Conservation (phyloP, 176 grass and related monocot genomes). For the Canna indica region DNA sequence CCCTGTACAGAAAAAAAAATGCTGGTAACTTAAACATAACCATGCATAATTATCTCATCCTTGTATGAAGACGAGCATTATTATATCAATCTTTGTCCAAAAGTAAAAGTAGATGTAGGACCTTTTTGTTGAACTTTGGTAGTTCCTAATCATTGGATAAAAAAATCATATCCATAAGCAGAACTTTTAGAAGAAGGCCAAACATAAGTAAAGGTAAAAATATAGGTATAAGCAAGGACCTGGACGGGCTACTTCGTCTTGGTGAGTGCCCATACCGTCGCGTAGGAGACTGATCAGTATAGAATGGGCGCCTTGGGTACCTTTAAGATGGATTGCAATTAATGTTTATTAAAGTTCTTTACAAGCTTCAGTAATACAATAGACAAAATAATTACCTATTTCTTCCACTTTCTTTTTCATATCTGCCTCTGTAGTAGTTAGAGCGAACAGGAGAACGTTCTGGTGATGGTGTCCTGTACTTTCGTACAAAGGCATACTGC, state of each 20-base stretch:
- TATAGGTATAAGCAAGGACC: conserved; percentile 27
- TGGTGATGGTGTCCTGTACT: conserved; percentile 63
- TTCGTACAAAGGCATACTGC: conserved; percentile 53
- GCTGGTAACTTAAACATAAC: neutral
- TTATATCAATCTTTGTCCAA: no score
- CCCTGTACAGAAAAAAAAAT: no score
- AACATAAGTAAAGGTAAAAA: conserved; percentile 2
- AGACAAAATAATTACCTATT: conserved; percentile 39
- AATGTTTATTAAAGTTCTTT: neutral
- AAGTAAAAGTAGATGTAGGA: neutral
- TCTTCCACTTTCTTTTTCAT: conserved; percentile 35
- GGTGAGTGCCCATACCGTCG: conserved; percentile 37
- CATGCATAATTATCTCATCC: neutral
- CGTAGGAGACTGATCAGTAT: conserved; percentile 31
- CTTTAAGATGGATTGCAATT: conserved; percentile 7
- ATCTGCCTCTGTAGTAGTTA: conserved; percentile 45
- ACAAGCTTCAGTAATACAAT: neutral
- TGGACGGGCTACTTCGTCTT: conserved; percentile 43
- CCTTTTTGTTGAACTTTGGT: neutral
- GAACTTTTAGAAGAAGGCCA: neutral
- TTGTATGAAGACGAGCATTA: neutral
- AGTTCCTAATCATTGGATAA: no score
- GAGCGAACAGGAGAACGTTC: conserved; percentile 40
- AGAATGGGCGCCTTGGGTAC: conserved; percentile 32
- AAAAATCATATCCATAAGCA: neutral